These are phyloP conservation scores for Porcisia hertigi DNA, from an alignment of 208 protist genomes.

Conservation along the genomic window DNA sequence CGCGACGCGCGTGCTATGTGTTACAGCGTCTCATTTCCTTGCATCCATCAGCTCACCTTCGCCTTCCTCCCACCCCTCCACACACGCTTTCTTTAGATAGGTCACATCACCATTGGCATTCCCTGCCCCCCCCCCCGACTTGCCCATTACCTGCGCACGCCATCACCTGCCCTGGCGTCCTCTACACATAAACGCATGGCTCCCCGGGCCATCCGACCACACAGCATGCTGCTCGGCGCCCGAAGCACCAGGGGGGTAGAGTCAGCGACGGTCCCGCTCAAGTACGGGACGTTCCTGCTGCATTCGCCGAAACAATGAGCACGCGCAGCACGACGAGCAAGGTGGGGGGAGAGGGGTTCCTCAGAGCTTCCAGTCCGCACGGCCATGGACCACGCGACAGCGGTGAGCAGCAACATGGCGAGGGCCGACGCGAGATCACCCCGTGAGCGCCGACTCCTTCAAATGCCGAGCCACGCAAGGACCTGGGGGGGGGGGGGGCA, in stretches of 20 bases:
- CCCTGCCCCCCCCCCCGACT: not conserved
- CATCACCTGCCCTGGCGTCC: not conserved
- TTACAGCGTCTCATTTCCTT: not conserved
- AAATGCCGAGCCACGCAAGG: too few species aligned
- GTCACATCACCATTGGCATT: not conserved
- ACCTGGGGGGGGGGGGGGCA: too few species aligned
- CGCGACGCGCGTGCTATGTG: not conserved
- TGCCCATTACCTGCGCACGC: not conserved
- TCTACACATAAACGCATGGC: not conserved
- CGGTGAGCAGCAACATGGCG: too few species aligned
- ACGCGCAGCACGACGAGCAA: slow-evolving; percentile 14
- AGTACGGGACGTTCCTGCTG: slow-evolving; percentile 39
- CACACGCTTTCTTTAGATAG: not conserved
- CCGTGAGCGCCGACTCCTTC: too few species aligned
- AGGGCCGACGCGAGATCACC: too few species aligned
- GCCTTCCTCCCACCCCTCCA: not conserved
- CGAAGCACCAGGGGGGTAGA: slow-evolving; percentile 29
- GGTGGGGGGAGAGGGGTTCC: too few species aligned
- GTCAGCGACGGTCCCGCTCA: slow-evolving; percentile 41
- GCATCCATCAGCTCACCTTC: not conserved
- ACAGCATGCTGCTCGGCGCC: slow-evolving; percentile 36
- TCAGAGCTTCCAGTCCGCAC: too few species aligned
- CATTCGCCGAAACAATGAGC: slow-evolving; percentile 34
- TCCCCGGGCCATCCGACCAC: slow-evolving; percentile 7
- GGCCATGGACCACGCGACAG: too few species aligned